phyloP scores from a whole-genome alignment of 192 early-diverging fungal genomes.

The Paraglomus brasilianum region DNA sequence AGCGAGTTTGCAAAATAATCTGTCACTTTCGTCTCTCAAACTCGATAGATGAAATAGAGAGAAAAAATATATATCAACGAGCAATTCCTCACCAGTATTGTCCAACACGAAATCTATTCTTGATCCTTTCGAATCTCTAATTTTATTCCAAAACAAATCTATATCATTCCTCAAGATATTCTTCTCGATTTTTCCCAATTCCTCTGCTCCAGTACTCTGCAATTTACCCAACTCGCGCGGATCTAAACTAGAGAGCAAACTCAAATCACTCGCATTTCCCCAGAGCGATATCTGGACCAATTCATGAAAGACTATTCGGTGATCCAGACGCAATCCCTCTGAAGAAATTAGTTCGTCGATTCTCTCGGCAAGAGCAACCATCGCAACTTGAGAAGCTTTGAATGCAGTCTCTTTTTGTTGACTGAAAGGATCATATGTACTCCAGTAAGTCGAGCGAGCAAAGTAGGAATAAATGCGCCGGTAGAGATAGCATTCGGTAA shows the following conservation, averaged over 20 bases:
- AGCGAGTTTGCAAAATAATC: neutral
- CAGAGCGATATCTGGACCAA: slow-evolving; percentile 77
- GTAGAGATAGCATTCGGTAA: slow-evolving; percentile 85
- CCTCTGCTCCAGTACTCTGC: slow-evolving; percentile 46
- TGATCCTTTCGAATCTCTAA: slow-evolving; percentile 49
- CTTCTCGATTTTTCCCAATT: slow-evolving; percentile 49
- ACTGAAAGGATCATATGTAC: slow-evolving; percentile 73
- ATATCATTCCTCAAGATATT: slow-evolving; percentile 75
- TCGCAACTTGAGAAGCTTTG: slow-evolving; percentile 60
- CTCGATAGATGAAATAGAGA: neutral
- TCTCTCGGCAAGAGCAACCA: slow-evolving; percentile 65
- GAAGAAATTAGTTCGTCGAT: slow-evolving; percentile 40
- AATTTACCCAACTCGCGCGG: slow-evolving; percentile 67
- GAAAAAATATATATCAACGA: neutral
- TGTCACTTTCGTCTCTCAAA: neutral
- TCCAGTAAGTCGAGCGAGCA: slow-evolving; percentile 55
- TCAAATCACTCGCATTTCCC: slow-evolving; percentile 89
- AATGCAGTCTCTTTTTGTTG: slow-evolving; percentile 68
- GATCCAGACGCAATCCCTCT: neutral
- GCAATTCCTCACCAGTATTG: slow-evolving; percentile 64
- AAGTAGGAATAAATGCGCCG: slow-evolving; percentile 66
- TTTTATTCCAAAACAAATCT: slow-evolving; percentile 59
- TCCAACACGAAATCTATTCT: slow-evolving; percentile 87
- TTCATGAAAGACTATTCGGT: slow-evolving; percentile 62
- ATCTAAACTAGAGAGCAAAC: slow-evolving; percentile 70